Percentiles rank a stretch among this genome's conserved stretches.
These are phyloP conservation scores for Exserohilum turcica DNA, from an alignment of 2,329 filamentous ascomycete genomes.

Conservation along the genomic window DNA sequence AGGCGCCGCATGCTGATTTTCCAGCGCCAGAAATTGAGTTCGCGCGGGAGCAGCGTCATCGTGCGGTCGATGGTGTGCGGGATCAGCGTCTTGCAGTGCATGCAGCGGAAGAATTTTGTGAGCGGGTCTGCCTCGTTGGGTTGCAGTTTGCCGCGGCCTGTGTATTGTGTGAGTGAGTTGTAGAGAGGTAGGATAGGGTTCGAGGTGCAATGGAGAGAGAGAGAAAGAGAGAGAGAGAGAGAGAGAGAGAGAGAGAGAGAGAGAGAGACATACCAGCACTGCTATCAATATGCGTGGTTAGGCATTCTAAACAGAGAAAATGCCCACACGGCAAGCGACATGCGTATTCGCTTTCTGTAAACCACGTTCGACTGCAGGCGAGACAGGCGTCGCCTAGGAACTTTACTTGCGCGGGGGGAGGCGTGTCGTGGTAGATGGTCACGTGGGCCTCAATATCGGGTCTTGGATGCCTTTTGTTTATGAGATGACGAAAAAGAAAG, in stretches of 20 bases:
- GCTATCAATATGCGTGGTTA: conserved; percentile 6
- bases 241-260: too few relatives aligned
- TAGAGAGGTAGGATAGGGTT: too few relatives aligned
- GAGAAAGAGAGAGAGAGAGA: too few relatives aligned
- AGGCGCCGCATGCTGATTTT: conserved; percentile 5
- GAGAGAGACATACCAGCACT: neutral
- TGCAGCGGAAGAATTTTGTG: conserved; percentile 14
- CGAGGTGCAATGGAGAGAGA: too few relatives aligned
- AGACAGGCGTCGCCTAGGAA: conserved; percentile 2
- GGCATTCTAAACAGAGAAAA: conserved; percentile 14
- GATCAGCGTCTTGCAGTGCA: conserved; percentile 4
- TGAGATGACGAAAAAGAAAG: too few relatives aligned
- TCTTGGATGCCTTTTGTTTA: too few relatives aligned
- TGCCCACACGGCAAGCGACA: conserved; percentile 13
- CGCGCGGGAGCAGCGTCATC: neutral
- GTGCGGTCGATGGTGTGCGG: conserved; percentile 2
- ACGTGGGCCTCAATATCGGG: too few relatives aligned
- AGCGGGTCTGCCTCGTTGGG: conserved; percentile 6
- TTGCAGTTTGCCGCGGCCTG: neutral
- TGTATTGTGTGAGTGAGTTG: too few relatives aligned
- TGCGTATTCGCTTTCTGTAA: conserved; percentile 5
- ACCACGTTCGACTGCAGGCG: conserved; percentile 8
- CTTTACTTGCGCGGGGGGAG: neutral
- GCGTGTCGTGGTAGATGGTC: too few relatives aligned
- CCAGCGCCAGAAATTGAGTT: conserved; percentile 14